Percentiles rank a stretch among this genome's conserved stretches.
Conservation (phyloP, 2,329 filamentous ascomycete species). For the Neopestalotiopsis clavispora region DNA sequence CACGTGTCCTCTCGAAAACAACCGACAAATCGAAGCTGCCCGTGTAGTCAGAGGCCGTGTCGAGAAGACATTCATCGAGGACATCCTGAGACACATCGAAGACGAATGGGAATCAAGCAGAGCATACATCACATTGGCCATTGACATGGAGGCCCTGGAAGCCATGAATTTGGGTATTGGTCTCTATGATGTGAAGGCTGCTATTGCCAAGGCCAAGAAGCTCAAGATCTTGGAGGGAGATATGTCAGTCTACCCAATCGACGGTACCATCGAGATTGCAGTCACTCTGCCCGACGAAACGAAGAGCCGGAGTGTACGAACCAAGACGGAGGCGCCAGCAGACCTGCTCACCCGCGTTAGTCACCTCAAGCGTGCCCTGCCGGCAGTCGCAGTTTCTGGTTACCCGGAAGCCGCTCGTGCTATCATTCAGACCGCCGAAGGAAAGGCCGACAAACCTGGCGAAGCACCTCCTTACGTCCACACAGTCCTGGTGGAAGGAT, state of each 20-base stretch:
- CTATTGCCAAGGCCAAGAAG: conserved; percentile 82
- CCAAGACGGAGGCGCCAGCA: conserved; percentile 59
- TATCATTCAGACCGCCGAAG: conserved; percentile 83
- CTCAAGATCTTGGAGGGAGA: conserved; percentile 75
- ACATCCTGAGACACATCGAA: conserved; percentile 80
- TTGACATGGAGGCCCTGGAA: conserved; percentile 79
- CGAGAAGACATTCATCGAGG: conserved; percentile 89
- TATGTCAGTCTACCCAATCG: conserved; percentile 59
- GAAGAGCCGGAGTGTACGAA: conserved; percentile 51
- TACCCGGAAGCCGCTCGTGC: conserved; percentile 85
- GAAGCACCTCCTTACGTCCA: conserved; percentile 37
- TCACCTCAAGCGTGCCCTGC: conserved; percentile 80
- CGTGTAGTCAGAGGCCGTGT: conserved; percentile 90
- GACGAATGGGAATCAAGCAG: conserved; percentile 84
- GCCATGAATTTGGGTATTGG: conserved; percentile 83
- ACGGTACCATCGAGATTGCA: conserved; percentile 72
- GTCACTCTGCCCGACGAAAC: conserved; percentile 62
- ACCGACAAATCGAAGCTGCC: conserved; percentile 77
- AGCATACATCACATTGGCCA: conserved; percentile 78
- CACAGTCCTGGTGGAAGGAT: conserved; percentile 89
- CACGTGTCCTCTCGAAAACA: conserved; percentile 80
- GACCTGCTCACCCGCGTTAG: conserved; percentile 81
- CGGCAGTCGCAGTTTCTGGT: conserved; percentile 84
- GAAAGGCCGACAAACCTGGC: conserved; percentile 37
- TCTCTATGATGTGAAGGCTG: conserved; percentile 72